These are phyloP conservation scores for Podosphaera fusca DNA, from an alignment of 2,329 filamentous ascomycete genomes.

Conservation along the genomic window DNA sequence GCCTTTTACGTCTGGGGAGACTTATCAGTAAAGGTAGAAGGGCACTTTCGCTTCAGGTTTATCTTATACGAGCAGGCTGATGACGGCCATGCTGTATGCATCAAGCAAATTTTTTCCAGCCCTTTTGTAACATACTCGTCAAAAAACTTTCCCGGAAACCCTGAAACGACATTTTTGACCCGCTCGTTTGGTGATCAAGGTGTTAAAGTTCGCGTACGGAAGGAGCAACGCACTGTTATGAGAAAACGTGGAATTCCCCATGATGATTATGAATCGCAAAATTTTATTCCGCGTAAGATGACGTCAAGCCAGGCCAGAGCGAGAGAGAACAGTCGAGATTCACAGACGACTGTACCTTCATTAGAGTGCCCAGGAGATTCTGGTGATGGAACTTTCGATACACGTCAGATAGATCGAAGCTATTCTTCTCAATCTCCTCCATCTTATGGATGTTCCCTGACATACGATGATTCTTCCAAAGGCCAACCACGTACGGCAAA, in stretches of 20 bases:
- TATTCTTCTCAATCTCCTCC: conserved; percentile 7
- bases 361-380: conserved; percentile 5
- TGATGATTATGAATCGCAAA: conserved; percentile 15
- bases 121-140: conserved; percentile 41
- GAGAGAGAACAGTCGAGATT: conserved; percentile 2
- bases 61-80: conserved; percentile 46
- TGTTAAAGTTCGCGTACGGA: conserved; percentile 58
- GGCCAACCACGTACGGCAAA: conserved; percentile 7
- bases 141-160: conserved; percentile 58
- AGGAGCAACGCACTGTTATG: conserved; percentile 42
- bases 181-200: conserved; percentile 72
- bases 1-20: conserved; percentile 86
- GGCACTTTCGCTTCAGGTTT: conserved; percentile 52
- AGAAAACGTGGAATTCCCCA: conserved; percentile 14
- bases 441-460: conserved; percentile 4
- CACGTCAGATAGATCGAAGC: conserved; percentile 4
- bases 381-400: conserved; percentile 4
- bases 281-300: conserved; percentile 7
- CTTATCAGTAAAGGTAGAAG: conserved; percentile 54
- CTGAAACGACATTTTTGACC: conserved; percentile 60
- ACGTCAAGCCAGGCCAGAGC: conserved; percentile 3
- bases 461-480: conserved; percentile 7
- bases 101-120: conserved; percentile 29
- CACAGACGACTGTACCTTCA: conserved; percentile 3
- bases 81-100: conserved; percentile 10